Evolutionary conservation across 2,329 filamentous ascomycete species (phyloP).

Genomic region (Fusarium zealandicum): DNA sequence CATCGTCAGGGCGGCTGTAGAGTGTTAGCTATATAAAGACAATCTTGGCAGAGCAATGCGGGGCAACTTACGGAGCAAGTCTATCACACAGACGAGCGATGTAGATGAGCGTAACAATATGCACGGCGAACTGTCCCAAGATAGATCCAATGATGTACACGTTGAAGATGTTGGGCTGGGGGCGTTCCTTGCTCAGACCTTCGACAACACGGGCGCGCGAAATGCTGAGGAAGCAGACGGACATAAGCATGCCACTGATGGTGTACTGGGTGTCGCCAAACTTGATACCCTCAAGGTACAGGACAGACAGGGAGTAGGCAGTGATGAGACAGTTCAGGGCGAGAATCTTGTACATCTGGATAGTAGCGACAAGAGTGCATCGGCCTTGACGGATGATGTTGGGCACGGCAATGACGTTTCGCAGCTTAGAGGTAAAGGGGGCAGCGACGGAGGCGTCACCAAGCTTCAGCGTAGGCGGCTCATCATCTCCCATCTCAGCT

Average conservation of each 20-base stretch:
- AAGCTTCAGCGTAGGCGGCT: constrained; percentile 94
- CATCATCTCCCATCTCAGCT: constrained; percentile 82
- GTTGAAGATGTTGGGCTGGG: constrained; percentile 99
- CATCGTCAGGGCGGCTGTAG: constrained; percentile 59
- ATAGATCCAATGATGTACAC: constrained; percentile 98
- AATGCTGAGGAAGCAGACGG: constrained; percentile 97
- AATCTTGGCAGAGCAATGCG: rapidly evolving
- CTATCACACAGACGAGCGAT: constrained; percentile 87
- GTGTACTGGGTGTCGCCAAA: constrained; percentile 98
- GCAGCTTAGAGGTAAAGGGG: constrained; percentile 96
- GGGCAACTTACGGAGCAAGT: constrained; percentile 78
- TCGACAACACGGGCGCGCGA: constrained; percentile 97
- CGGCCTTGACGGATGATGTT: constrained; percentile 98
- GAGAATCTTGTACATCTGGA: constrained; percentile 99
- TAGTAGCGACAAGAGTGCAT: constrained; percentile 96
- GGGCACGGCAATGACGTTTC: constrained; percentile 94
- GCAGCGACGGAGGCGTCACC: constrained; percentile 97
- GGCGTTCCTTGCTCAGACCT: constrained; percentile 92
- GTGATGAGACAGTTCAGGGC: constrained; percentile 97
- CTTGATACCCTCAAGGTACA: constrained; percentile 98
- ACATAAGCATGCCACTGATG: constrained; percentile 99
- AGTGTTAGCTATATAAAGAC: constrained; percentile 37
- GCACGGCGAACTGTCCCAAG: constrained; percentile 94
- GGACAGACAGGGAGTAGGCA: constrained; percentile 93
- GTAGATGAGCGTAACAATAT: constrained; percentile 93